A percentile compares a stretch with the other conserved stretches of the same genome.
Evolutionary conservation across 2,329 filamentous ascomycete species (phyloP).

Genomic region (Rutstroemia sp.): DNA sequence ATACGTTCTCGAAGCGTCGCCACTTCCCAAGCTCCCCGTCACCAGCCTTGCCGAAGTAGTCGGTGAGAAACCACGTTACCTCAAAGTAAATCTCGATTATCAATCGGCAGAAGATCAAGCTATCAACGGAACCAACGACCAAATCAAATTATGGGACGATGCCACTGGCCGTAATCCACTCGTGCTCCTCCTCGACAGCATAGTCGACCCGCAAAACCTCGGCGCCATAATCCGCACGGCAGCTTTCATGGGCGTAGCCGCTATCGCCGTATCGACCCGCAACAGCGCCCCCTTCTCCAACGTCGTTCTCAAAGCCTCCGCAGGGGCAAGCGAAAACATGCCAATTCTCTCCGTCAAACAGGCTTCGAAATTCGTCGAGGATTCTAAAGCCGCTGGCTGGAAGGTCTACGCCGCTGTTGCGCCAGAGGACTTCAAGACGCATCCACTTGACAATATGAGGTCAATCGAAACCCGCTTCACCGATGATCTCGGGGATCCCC

Average conservation of each 20-base stretch:
- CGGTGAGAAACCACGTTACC: constrained; percentile 28
- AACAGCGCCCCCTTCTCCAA: constrained; percentile 69
- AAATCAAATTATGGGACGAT: constrained; percentile 32
- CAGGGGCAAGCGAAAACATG: constrained; percentile 78
- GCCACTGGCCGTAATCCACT: constrained; percentile 52
- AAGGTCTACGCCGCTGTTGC: constrained; percentile 70
- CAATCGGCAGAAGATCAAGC: constrained; percentile 67
- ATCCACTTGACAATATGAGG: neutral
- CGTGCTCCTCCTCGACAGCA: constrained; percentile 65
- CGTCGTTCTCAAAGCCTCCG: constrained; percentile 77
- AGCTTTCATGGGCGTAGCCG: constrained; percentile 84
- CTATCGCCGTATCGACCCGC: constrained; percentile 67
- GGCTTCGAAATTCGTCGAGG: constrained; percentile 60
- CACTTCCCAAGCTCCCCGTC: constrained; percentile 66
- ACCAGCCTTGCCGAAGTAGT: constrained; percentile 39
- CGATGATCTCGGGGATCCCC: constrained; percentile 45
- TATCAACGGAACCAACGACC: constrained; percentile 61
- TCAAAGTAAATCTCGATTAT: constrained; percentile 49
- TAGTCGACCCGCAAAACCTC: constrained; percentile 82
- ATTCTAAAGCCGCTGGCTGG: constrained; percentile 69
- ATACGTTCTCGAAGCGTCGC: constrained; percentile 78
- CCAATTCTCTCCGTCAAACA: constrained; percentile 63
- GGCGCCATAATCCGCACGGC: constrained; percentile 84
- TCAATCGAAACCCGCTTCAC: constrained; percentile 34
- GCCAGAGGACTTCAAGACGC: constrained; percentile 30